Base-by-base conservation (phyloP, 176 grass and related monocot species). In the Phoenix roebelenii region DNA sequence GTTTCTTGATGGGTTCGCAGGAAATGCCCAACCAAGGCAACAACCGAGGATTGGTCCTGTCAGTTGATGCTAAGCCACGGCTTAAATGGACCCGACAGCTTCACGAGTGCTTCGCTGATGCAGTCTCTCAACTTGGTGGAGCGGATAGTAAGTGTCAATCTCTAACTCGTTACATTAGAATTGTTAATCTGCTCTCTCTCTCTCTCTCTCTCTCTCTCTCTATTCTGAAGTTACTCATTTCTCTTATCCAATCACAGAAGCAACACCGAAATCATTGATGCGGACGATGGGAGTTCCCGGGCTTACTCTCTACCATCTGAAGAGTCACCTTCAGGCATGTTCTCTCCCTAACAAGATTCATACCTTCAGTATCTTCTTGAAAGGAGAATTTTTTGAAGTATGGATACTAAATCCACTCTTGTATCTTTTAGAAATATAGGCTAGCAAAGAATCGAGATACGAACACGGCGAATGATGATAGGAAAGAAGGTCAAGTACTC, bases 291-390 rank as follows among this genome's bases (percentile, higher is more conserved):
- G 61, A 70, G 65, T 87, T 58, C 83, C 72, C 44, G 86, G 77
- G 50, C 91, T 96, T 55, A 87, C 91, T 68, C 62, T 96, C 57
- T 77, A 79, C 83, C 86, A 96, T 60, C 68, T 96, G 53, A 96
- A 96, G 82, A 96, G 91, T 61, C 86, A 90, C 75, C 91, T 96
- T 55, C 91, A 96, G 86, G 91, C 84, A 4, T 69, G 22, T 20
- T 71, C 3, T 24, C 5, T 18, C 5, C 14, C n/a, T 3, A 18
- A 25, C 17, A 12, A 18, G 10, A 22, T 26, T 4, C 17, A 54
- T 61, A 15, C 7, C 22, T 55, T 29, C 2, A 44, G 35, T 3
- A 44, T 44, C 35, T 44, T 44, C 35, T 44, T 12, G 9, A 44
- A 44, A 44, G 1, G 35, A 44, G 10, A 44, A 44, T 44, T 44